These are phyloP conservation scores for Sanghuangporus weigelae DNA, from an alignment of 1,284 basidiomycete genomes.

Conservation along the genomic window DNA sequence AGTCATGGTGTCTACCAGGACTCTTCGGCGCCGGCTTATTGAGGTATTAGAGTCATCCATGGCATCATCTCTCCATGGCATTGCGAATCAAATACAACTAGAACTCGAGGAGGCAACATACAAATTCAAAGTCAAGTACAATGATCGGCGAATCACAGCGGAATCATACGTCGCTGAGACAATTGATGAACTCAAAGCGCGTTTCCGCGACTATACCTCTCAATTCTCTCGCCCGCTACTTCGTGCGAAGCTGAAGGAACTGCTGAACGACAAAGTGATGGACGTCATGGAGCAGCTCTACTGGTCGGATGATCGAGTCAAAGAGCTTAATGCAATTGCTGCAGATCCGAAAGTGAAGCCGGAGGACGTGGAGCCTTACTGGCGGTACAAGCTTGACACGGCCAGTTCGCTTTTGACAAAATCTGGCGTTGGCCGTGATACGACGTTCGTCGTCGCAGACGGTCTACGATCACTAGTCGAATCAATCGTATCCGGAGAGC, in stretches of 20 bases:
- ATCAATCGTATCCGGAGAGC: constrained; percentile 81
- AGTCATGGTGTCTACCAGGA: constrained; percentile 87
- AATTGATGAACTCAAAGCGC: constrained; percentile 86
- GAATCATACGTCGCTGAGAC: constrained; percentile 98
- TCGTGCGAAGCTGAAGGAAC: constrained; percentile 80
- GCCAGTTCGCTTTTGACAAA: constrained; percentile 91
- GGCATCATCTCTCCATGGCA: constrained; percentile 91
- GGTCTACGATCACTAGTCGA: constrained; percentile 88
- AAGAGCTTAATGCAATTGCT: constrained; percentile 71
- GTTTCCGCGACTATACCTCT: constrained; percentile 82
- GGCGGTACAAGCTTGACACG: constrained; percentile 94
- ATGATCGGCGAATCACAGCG: constrained; percentile 90
- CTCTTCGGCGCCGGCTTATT: constrained; percentile 86
- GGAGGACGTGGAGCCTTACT: constrained; percentile 86
- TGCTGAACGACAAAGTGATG: constrained; percentile 96
- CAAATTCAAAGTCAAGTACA: constrained; percentile 99
- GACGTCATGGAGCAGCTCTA: constrained; percentile 96
- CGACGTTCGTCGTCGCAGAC: constrained; percentile 93
- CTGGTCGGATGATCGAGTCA: constrained; percentile 80
- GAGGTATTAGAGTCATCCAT: constrained; percentile 96
- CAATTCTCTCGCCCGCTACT: constrained; percentile 90
- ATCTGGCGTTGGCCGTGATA: constrained; percentile 92
- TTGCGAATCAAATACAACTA: constrained; percentile 94
- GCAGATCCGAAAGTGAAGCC: constrained; percentile 67
- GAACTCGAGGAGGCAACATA: constrained; percentile 96